Evolutionary conservation across 768 basidiomycete genomes (phyloP), one percentile per base, ranked within the genome.

Genomic region (Omphalotus guepiniiformis): DNA sequence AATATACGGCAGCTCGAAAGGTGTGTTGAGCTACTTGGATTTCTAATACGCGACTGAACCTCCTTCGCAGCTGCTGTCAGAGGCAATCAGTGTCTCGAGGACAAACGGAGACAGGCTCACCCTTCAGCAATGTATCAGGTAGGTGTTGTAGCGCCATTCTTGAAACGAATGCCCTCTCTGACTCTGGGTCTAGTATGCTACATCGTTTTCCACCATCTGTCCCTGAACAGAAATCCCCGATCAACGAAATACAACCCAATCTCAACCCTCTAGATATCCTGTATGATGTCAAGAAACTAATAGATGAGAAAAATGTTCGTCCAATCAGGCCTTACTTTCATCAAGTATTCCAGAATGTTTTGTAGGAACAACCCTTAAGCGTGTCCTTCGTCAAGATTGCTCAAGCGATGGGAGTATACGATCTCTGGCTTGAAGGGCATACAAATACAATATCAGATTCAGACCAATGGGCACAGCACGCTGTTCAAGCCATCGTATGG

Each of bases 51-150:
- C 21, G 30, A 12, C 32, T 49, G 13, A 49, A 48, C n/a, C n/a
- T 26, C 39, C 22, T 45, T 46, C 32, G 0, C 54, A 93, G 89
- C 68, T 85, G 43, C 65, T 92, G 12, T 69, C 75, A 26, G 90
- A 93, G 67, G 90, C 88, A 2, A 83, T 92, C 50, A 75, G 78
- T 36, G 80, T 85, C n/a, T 77, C 88, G 43, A 79, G 90, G 43
- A 82, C 82, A 6, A 78, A 72, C 25, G 80, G 82, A 27, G 90
- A 93, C 62, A 80, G 75, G 44, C 56, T 81, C 38, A 84, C 83
- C 9, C 68, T 92, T 40, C 85, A 90, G 54, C 85, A 88, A 58
- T 91, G 88, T 55, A 83, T 83, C 56, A 86, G 84, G 89, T 83
- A 38, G 26, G 60, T 55, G 16, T 16, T 43, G 19, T 18, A 7